A percentile compares a stretch with the other conserved stretches of the same genome.
Conservation (phyloP, 108 stramenopile genomes). For the Skeletonema tropicum region DNA sequence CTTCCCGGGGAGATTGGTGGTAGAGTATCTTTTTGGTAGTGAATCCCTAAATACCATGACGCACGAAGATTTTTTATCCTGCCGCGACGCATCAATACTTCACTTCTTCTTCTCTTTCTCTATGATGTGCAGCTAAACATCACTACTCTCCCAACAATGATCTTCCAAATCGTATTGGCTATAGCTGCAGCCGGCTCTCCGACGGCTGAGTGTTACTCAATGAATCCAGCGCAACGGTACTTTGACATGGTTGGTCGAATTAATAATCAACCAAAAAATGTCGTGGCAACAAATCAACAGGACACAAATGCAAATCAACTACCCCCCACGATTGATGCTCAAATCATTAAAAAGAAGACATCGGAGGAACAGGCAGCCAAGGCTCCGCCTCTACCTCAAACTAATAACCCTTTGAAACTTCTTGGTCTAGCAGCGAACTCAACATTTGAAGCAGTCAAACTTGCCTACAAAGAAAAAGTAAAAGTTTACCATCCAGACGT, state of each 20-base stretch:
- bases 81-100: too few species aligned
- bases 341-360: not conserved
- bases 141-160: not conserved
- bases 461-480: conserved; percentile 26
- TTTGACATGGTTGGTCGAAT: not conserved
- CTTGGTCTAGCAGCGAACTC: conserved; percentile 14
- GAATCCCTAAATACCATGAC: too few species aligned
- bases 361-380: not conserved
- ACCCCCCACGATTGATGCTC: not conserved
- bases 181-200: not conserved
- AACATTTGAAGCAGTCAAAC: conserved; percentile 7
- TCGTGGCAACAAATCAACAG: not conserved
- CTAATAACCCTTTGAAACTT: conserved; percentile 18
- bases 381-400: conserved; percentile 20
- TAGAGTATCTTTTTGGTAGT: not conserved
- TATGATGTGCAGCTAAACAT: too few species aligned
- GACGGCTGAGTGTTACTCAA: not conserved
- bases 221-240: not conserved
- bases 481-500: conserved; percentile 36
- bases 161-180: not conserved
- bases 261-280: not conserved
- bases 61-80: too few species aligned
- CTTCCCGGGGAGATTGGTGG: not conserved
- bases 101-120: too few species aligned
- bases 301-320: not conserved